A percentile compares a stretch with the other conserved stretches of the same genome.
phyloP scores from a whole-genome alignment of 2,329 filamentous ascomycete species.

The Botrytis squamosa region DNA sequence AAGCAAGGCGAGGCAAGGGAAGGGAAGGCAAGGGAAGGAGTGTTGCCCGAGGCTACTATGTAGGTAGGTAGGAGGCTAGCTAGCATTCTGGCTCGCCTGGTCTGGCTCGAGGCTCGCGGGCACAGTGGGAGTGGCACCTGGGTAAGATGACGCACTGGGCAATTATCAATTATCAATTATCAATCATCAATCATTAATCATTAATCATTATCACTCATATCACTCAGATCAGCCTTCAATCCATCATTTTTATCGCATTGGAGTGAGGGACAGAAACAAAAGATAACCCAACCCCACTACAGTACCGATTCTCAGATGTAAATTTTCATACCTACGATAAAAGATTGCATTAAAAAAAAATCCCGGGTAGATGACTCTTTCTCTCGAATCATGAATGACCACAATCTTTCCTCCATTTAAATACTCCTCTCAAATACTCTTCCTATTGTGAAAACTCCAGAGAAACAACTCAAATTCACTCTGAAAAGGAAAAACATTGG shows the following conservation, averaged over 20 bases:
- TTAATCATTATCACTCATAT: background rate
- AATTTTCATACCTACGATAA: background rate
- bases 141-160: constrained; percentile 10
- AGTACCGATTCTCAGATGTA: background rate
- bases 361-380: background rate
- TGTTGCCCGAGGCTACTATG: background rate
- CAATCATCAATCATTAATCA: background rate
- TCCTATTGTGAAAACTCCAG: background rate
- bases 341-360: background rate
- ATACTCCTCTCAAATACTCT: background rate
- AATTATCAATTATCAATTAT: background rate
- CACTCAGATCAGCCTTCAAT: background rate
- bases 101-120: background rate
- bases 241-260: background rate
- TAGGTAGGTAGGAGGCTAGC: no score
- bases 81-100: background rate
- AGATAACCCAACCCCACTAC: constrained; percentile 17
- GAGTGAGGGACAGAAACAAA: constrained; percentile 1
- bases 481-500: background rate
- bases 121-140: no score
- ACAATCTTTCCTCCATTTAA: background rate
- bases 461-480: background rate
- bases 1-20: background rate
- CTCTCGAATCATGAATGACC: background rate
- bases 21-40: background rate